A percentile compares a stretch with the other conserved stretches of the same genome.
Evolutionary conservation across 2,329 filamentous ascomycete genomes (phyloP).

Genomic region (Nannizzia gypsea): DNA sequence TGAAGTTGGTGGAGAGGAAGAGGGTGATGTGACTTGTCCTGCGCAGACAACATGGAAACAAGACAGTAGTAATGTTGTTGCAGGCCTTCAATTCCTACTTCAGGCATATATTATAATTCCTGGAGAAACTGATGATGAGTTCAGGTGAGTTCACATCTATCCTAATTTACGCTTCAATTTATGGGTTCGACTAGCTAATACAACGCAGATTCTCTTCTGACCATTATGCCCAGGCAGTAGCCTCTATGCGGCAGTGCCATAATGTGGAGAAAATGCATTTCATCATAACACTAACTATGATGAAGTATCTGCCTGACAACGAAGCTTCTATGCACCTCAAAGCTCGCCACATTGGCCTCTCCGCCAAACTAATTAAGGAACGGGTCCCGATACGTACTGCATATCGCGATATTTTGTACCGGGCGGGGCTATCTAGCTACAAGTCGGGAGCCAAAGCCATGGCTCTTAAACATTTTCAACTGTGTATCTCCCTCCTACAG

Average conservation of each 20-base stretch:
- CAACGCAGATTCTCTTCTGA: constrained; percentile 64
- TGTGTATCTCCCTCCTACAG: constrained; percentile 68
- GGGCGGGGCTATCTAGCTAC: constrained; percentile 64
- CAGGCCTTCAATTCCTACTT: constrained; percentile 70
- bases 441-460: constrained; percentile 75
- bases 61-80: constrained; percentile 52
- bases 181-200: neutral
- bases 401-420: constrained; percentile 65
- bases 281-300: constrained; percentile 67
- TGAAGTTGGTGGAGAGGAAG: constrained; percentile 35
- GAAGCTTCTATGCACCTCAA: constrained; percentile 56
- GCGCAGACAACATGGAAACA: constrained; percentile 41
- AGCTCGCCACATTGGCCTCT: constrained; percentile 70
- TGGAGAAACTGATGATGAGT: constrained; percentile 73
- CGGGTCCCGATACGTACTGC: constrained; percentile 49
- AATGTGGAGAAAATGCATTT: constrained; percentile 77
- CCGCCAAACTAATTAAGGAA: constrained; percentile 60
- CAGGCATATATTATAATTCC: constrained; percentile 70
- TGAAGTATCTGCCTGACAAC: constrained; percentile 56
- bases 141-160: constrained; percentile 41
- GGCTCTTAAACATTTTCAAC: constrained; percentile 68
- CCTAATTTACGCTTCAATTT: neutral
- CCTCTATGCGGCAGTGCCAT: constrained; percentile 54
- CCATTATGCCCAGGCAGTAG: constrained; percentile 66
- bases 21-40: constrained; percentile 26